Evolutionary conservation across 805 yeast species (phyloP).

Genomic region (Wickerhamomyces xylosicus): DNA sequence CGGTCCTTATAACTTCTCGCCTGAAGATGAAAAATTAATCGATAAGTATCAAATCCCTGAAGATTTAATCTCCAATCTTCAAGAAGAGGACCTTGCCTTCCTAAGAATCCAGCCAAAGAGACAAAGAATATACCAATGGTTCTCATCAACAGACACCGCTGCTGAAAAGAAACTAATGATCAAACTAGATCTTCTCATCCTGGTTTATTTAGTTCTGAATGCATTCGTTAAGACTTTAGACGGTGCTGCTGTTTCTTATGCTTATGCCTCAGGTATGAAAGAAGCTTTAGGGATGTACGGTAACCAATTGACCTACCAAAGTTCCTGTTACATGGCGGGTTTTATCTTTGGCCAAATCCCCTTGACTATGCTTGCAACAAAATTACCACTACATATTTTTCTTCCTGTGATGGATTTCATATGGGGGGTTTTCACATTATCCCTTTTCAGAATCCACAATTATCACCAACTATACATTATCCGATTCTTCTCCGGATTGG

Average conservation of each 20-base stretch:
- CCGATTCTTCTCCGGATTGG: slow-evolving; percentile 24
- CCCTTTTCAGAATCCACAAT: slow-evolving; percentile 8
- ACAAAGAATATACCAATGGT: slow-evolving; percentile 47
- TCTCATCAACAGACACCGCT: slow-evolving; percentile 35
- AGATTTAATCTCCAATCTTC: slow-evolving; percentile 1
- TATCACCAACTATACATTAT: slow-evolving; percentile 19
- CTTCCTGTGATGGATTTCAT: slow-evolving; percentile 14
- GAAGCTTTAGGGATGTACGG: slow-evolving; percentile 46
- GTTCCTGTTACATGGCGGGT: slow-evolving; percentile 13
- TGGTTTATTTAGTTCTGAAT: slow-evolving; percentile 44
- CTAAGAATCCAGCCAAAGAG: slow-evolving; percentile 1
- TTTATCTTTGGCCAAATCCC: slow-evolving; percentile 18
- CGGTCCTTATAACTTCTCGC: background rate
- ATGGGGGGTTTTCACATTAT: slow-evolving; percentile 11
- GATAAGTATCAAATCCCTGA: slow-evolving; percentile 2
- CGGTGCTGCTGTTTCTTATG: slow-evolving; percentile 48
- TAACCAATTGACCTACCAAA: slow-evolving; percentile 27
- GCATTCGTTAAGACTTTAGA: slow-evolving; percentile 62
- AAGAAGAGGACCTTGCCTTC: slow-evolving; percentile 3
- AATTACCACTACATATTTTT: slow-evolving; percentile 10
- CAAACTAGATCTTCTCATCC: slow-evolving; percentile 41
- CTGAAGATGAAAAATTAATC: background rate
- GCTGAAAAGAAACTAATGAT: slow-evolving; percentile 30
- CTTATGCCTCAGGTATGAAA: slow-evolving; percentile 53
- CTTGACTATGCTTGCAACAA: slow-evolving; percentile 14